Percentiles rank a stretch among this genome's conserved stretches.
Evolutionary conservation across 1,139 yeast species (phyloP).

Genomic region (Pichia sp.): DNA sequence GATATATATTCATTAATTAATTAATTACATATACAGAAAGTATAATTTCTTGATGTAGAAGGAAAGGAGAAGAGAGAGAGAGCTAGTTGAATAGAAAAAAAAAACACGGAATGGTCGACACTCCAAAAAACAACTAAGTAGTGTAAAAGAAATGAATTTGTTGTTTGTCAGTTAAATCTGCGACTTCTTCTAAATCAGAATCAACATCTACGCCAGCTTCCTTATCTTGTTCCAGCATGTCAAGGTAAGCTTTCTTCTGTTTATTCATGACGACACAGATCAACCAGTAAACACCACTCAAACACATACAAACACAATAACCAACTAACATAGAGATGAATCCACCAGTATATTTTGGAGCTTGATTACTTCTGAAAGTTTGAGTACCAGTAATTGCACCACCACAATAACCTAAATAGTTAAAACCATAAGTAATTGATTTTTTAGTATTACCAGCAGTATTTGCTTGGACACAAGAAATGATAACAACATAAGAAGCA

Average conservation of each 20-base stretch:
- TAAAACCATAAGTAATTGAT: constrained; percentile 46
- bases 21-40: too few relatives aligned
- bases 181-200: constrained; percentile 11
- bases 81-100: neutral
- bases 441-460: constrained; percentile 43
- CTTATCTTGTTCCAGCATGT: constrained; percentile 3
- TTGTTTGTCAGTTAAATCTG: constrained; percentile 7
- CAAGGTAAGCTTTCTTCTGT: constrained; percentile 4
- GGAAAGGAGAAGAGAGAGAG: neutral
- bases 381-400: constrained; percentile 59
- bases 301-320: constrained; percentile 5
- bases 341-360: constrained; percentile 31
- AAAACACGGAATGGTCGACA: neutral
- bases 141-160: constrained; percentile 7
- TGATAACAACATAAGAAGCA: constrained; percentile 1
- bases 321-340: constrained; percentile 5
- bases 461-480: constrained; percentile 29
- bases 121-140: neutral
- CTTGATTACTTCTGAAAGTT: constrained; percentile 35
- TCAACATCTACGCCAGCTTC: constrained; percentile 22
- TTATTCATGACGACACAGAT: constrained; percentile 7
- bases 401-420: constrained; percentile 47
- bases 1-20: too few relatives aligned
- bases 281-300: constrained; percentile 9
- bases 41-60: too few relatives aligned